These are phyloP conservation scores for Acanthamoeba culbertsoni DNA, from an alignment of 208 protist genomes.

Conservation along the genomic window DNA sequence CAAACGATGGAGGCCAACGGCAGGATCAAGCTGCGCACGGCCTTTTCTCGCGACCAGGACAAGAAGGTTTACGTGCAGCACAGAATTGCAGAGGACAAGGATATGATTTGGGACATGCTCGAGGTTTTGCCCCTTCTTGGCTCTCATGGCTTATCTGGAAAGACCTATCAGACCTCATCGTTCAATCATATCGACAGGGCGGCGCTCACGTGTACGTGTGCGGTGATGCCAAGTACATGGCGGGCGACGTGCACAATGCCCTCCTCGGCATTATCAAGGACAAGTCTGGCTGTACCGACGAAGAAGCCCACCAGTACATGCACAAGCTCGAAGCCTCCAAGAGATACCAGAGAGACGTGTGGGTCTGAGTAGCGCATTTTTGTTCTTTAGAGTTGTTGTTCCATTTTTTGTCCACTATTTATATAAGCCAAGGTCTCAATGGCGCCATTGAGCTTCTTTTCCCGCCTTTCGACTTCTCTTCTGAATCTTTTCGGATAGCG, in stretches of 20 bases:
- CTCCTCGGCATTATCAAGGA: constrained; percentile 63
- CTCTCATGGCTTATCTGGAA: background rate
- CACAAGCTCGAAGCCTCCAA: background rate
- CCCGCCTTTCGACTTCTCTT: background rate
- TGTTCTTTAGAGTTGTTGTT: background rate
- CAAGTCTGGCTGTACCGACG: background rate
- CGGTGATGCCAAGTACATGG: constrained; percentile 68
- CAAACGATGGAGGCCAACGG: background rate
- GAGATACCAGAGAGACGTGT: constrained; percentile 40
- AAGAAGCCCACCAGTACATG: constrained; percentile 15
- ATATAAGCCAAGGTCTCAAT: background rate
- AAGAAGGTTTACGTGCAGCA: constrained; percentile 75
- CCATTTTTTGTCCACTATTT: background rate
- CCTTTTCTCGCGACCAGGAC: constrained; percentile 62
- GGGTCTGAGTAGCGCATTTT: background rate
- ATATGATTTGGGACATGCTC: constrained; percentile 62
- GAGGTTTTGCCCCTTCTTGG: background rate
- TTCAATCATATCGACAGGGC: too few species aligned
- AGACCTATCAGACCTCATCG: background rate
- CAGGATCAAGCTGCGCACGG: background rate
- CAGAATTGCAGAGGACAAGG: constrained; percentile 57
- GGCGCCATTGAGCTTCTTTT: background rate
- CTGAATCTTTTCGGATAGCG: background rate
- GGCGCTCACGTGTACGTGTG: constrained; percentile 67
- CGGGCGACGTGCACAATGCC: constrained; percentile 68